Evolutionary conservation across 2,329 filamentous ascomycete genomes (phyloP), one percentile per base, ranked within the genome.

Genomic region (Colletotrichum sp.): DNA sequence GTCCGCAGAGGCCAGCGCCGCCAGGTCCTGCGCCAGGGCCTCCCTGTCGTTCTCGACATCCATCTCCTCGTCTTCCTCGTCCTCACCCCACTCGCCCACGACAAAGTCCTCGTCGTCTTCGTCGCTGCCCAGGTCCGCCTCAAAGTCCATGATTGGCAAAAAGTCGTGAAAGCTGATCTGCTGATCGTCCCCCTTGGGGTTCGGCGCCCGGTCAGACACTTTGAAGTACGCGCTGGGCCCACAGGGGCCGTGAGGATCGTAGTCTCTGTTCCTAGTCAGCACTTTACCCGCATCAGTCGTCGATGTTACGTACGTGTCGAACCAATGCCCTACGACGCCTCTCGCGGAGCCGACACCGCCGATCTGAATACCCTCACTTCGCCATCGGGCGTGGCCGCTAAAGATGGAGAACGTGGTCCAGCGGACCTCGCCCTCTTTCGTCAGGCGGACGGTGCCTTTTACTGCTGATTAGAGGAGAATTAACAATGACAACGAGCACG

Each of bases 171-270:
- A 62, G 13, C 55, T 76, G 36, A 80, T 77, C 36, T 63, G 55
- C 13, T 77, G 76, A 24, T 79, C 78, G 59, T 77, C 68, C 16
- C 68, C 55, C 26, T 77, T 78, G 16, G 83, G 81, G 9, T 76
- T 80, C 8, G 82, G 80, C 6, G 85, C 80, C 32, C 84, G 76
- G 63, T 84, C 82, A 10, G 83, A 79, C 55, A 82, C 81, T 84
- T 96, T 96, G 94, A 94, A 96, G 80, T 95, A 95, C 0, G 92
- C 93, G 2, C 93, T 95, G 2, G 94, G 94, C 0, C 94, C 94
- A 3, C 90, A 93, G 0, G 94, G 94, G 0, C 94, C 94, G 79
- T 93, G 90, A 1, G 86, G 82, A 77, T 94, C 92, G 79, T 91
- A 93, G 82, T 95, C 91, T 79, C 91, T 92, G 68, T 52, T 67